A percentile compares a stretch with the other conserved stretches of the same genome.
Evolutionary conservation across 1,139 yeast genomes (phyloP).

Genomic region (Ogataea hybrid): DNA sequence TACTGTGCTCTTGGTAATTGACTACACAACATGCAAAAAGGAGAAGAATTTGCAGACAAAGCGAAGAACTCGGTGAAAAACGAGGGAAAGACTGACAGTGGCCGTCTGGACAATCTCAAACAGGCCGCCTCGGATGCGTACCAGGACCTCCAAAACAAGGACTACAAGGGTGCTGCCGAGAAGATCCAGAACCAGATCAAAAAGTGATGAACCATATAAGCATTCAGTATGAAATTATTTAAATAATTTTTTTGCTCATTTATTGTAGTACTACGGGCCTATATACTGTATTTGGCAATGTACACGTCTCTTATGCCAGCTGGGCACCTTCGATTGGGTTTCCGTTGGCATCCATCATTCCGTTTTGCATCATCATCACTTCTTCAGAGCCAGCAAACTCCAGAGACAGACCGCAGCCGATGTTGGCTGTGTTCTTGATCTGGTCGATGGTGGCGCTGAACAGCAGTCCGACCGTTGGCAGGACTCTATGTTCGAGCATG

Average conservation of each 20-base stretch:
- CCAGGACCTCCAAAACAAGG: constrained; percentile 60
- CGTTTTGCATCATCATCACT: constrained; percentile 73
- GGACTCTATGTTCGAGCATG: constrained; percentile 87
- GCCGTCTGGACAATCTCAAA: constrained; percentile 59
- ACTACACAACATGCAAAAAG: constrained; percentile 26
- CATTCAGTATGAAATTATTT: background rate
- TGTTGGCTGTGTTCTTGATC: constrained; percentile 72
- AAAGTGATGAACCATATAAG: background rate
- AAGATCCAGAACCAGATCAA: constrained; percentile 14
- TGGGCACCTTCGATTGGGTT: constrained; percentile 75
- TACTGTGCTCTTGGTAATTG: background rate
- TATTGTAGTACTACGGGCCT: background rate
- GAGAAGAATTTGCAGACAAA: constrained; percentile 72
- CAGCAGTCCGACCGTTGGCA: constrained; percentile 85
- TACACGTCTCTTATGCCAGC: constrained; percentile 7
- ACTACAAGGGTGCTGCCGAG: constrained; percentile 19
- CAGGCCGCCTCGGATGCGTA: constrained; percentile 61
- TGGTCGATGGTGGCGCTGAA: constrained; percentile 97
- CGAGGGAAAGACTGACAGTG: constrained; percentile 52
- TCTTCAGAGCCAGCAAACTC: constrained; percentile 95
- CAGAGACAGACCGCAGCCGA: constrained; percentile 93
- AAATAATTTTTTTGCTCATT: background rate
- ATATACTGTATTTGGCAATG: constrained; percentile 6
- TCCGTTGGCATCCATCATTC: constrained; percentile 74
- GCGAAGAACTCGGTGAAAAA: constrained; percentile 52